phyloP scores from a whole-genome alignment of 2,329 filamentous ascomycete genomes.

The Parastagonospora nodorum region DNA sequence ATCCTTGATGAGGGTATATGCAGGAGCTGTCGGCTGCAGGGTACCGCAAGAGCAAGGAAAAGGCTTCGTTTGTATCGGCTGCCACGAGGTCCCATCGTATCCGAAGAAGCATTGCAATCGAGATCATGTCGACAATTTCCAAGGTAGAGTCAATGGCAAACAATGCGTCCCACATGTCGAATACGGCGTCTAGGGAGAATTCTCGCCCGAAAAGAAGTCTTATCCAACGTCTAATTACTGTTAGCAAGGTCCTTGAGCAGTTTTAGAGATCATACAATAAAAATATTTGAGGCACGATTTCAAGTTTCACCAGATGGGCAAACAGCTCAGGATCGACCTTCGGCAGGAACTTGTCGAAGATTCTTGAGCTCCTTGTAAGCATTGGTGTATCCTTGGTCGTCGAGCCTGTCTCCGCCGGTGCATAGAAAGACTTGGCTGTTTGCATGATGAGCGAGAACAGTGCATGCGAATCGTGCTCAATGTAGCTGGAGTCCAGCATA shows the following conservation, averaged over 20 bases:
- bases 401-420: constrained; percentile 58
- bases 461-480: constrained; percentile 90
- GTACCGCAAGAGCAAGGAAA: constrained; percentile 84
- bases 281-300: constrained; percentile 95
- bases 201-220: constrained; percentile 90
- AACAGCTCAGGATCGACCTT: constrained; percentile 84
- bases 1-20: constrained; percentile 83
- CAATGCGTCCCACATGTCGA: constrained; percentile 87
- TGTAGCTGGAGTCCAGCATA: constrained; percentile 71
- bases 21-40: constrained; percentile 68
- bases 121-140: constrained; percentile 86
- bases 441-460: constrained; percentile 90
- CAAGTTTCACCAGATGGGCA: constrained; percentile 77
- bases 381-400: constrained; percentile 66
- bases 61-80: constrained; percentile 83
- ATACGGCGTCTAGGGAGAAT: constrained; percentile 83
- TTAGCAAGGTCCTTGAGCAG: constrained; percentile 19
- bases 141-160: constrained; percentile 84
- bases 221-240: constrained; percentile 76
- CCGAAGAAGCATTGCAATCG: constrained; percentile 88
- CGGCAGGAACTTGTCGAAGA: constrained; percentile 81
- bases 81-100: constrained; percentile 88
- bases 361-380: constrained; percentile 81
- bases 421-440: constrained; percentile 83
- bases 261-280: constrained; percentile 68